Evolutionary conservation across 139 green algal species (phyloP), one percentile per base, ranked within the genome.

Genomic region (Astrephomene gubernaculifera): DNA sequence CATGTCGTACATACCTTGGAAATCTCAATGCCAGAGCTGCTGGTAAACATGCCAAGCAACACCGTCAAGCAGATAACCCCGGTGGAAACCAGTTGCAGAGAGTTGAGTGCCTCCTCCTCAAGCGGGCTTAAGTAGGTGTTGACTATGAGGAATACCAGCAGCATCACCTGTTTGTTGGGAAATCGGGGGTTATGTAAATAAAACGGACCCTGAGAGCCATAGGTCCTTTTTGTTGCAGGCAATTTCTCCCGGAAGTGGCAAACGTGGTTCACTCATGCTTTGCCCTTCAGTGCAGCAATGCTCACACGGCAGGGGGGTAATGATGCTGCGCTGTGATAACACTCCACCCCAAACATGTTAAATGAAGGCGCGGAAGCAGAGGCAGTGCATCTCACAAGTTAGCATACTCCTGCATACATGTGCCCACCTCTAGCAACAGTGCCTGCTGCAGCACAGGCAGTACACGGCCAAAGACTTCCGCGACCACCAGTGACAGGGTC

Each of bases 401-500:
- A 25, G 12, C 49, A 57, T 57, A 25, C 49, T 17, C 49, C 49
- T 12, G 12, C 49, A 57, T 17, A 57, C 49, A 57, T 57, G 12
- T 57, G 49, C 38, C 14, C 35, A 57, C 73, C 73, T 69, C 53
- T 21, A 81, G 54, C 35, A 81, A 53, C 53, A 81, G 52, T 0
- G 73, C 52, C 53, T 81, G 73, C 14, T 81, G 53, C 22, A 69
- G 52, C 1, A 81, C 73, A 3, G 25, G 22, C 52, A 81, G 53
- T 10, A 29, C 35, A 27, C 73, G 73, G 5, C 73, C 73, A 24
- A 80, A 80, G 31, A 81, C 73, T 35, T 81, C 73, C 24, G 52
- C 73, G 31, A 81, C 52, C 33, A 81, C 73, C 53, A 81, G 53
- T 4, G 69, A 12, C 52, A 81, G 52, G 33, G 73, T 81, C 52